Evolutionary conservation across 2,329 filamentous ascomycete species (phyloP).

Genomic region (Zopfia rhizophila): DNA sequence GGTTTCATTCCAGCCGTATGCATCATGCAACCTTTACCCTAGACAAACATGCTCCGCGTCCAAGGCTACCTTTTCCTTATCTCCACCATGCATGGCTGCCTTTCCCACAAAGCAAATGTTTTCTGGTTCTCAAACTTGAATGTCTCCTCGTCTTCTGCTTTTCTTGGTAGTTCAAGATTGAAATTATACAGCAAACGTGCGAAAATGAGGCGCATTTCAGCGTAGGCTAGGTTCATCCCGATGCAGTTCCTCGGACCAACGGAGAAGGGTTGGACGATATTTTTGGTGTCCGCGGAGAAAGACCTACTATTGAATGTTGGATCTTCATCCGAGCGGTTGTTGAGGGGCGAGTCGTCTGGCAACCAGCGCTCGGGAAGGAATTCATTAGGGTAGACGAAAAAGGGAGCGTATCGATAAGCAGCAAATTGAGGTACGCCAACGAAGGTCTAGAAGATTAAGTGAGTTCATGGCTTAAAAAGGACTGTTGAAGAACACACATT

Average conservation of each 20-base stretch:
- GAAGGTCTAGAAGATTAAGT: no score
- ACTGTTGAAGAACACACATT: slow-evolving; percentile 9
- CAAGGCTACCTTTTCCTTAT: no score
- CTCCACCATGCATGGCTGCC: no score
- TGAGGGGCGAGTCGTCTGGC: slow-evolving; percentile 31
- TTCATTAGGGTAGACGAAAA: slow-evolving; percentile 1
- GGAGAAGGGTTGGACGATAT: slow-evolving; percentile 52
- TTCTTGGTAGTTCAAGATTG: no score
- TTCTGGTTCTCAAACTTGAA: no score
- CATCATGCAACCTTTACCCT: no score
- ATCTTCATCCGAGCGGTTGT: slow-evolving; percentile 19
- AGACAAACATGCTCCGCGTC: no score
- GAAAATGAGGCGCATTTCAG: slow-evolving; percentile 20
- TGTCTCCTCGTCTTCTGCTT: no score
- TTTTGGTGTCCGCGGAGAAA: slow-evolving; percentile 34
- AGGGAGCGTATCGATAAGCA: not conserved
- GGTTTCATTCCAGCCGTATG: no score
- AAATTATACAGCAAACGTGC: slow-evolving; percentile 15
- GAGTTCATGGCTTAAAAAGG: no score
- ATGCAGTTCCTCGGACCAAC: slow-evolving; percentile 48
- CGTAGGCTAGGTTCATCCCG: slow-evolving; percentile 27
- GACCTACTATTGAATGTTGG: slow-evolving; percentile 14
- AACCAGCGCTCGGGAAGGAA: slow-evolving; percentile 6
- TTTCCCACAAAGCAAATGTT: no score
- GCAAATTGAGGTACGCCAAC: no score